phyloP scores from a whole-genome alignment of 148 eudicot species.

The Rhododendron vialii region DNA sequence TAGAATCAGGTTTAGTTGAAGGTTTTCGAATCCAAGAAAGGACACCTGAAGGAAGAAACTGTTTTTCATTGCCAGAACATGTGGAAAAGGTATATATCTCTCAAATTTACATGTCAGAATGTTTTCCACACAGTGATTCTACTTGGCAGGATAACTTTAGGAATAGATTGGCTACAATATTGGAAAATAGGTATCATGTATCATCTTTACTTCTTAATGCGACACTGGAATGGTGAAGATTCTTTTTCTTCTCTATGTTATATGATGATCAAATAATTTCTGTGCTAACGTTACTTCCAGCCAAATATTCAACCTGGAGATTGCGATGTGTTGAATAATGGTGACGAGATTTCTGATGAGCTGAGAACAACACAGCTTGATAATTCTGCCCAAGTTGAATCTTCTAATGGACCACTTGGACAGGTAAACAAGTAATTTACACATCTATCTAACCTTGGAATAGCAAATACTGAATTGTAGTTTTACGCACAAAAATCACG shows the following conservation, averaged over 20 bases:
- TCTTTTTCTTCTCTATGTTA: background rate
- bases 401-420: slow-evolving; percentile 35
- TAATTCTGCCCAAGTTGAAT: slow-evolving; percentile 21
- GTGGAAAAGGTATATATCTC: slow-evolving; percentile 18
- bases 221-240: background rate
- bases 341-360: background rate
- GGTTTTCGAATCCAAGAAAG: slow-evolving; percentile 24
- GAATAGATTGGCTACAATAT: background rate
- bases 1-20: slow-evolving; percentile 30
- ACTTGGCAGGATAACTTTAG: background rate
- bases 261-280: background rate
- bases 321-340: slow-evolving; percentile 16
- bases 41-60: slow-evolving; percentile 28
- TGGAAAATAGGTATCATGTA: background rate
- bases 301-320: background rate
- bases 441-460: background rate
- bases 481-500: background rate
- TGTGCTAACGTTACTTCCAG: slow-evolving; percentile 23
- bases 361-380: slow-evolving; percentile 20
- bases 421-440: slow-evolving; percentile 28
- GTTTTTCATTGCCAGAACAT: slow-evolving; percentile 14
- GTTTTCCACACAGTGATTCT: background rate
- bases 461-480: background rate
- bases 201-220: background rate
- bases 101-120: background rate